phyloP scores from a whole-genome alignment of 345 rosid species.

The Salix purpurea region DNA sequence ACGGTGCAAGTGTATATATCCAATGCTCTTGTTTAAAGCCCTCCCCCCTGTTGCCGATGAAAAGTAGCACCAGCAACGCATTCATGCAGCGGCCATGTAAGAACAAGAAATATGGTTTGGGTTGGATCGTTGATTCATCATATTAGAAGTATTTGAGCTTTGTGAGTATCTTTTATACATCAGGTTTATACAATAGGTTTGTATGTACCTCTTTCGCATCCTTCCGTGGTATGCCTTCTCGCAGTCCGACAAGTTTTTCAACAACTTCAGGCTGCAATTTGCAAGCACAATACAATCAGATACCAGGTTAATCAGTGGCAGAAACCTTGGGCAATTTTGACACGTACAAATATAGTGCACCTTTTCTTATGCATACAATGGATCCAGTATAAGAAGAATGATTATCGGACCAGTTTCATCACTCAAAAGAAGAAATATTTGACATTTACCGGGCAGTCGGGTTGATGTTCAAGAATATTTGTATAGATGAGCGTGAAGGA shows the following conservation, averaged over 20 bases:
- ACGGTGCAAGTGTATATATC: not conserved
- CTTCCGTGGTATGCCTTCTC: constrained; percentile 95
- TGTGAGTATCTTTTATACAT: not conserved
- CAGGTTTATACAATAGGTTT: not conserved
- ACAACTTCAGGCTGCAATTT: constrained; percentile 83
- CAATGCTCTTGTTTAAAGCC: too few species aligned
- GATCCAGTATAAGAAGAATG: not conserved
- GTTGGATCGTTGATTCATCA: not conserved
- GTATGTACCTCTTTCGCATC: constrained; percentile 90
- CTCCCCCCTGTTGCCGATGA: not conserved
- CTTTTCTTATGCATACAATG: not conserved
- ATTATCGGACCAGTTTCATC: not conserved
- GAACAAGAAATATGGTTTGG: not conserved
- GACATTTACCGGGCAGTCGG: constrained; percentile 82
- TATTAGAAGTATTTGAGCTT: not conserved
- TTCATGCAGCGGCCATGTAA: not conserved
- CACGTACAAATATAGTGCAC: not conserved
- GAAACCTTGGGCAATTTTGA: not conserved
- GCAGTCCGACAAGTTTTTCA: constrained; percentile 89
- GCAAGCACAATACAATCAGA: not conserved
- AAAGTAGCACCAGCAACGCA: not conserved
- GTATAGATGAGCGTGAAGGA: constrained; percentile 87
- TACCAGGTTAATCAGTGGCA: not conserved
- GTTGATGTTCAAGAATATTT: constrained; percentile 95
- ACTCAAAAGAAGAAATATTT: not conserved